Conservation (phyloP, 305 asterid species). For the Solanum hybrid region DNA sequence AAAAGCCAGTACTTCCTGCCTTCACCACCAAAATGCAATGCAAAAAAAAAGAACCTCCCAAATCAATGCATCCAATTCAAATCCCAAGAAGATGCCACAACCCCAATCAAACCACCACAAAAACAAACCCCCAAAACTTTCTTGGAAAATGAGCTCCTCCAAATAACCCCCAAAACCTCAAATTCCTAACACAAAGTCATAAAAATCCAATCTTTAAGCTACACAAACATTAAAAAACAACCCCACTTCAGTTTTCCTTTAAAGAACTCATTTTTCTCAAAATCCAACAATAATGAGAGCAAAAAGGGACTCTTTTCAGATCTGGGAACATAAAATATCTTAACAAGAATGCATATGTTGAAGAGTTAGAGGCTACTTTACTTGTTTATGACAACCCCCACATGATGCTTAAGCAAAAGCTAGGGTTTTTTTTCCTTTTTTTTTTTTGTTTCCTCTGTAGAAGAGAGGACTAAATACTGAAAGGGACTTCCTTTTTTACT, state of each 20-base stretch:
- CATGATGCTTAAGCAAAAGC: constrained; percentile 17
- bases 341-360: constrained; percentile 16
- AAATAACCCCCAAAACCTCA: neutral
- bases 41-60: constrained; percentile 2
- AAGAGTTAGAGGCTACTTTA: constrained; percentile 12
- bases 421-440: constrained; percentile 36
- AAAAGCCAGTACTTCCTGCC: neutral
- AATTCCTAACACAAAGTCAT: constrained; percentile 2
- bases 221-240: neutral
- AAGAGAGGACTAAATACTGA: constrained; percentile 11
- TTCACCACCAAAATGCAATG: neutral
- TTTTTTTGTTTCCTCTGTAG: neutral
- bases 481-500: constrained; percentile 11
- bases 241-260: constrained; percentile 7
- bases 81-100: constrained; percentile 1
- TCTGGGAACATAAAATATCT: constrained; percentile 15
- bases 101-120: constrained; percentile 1
- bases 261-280: constrained; percentile 4
- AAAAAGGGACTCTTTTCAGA: constrained; percentile 19
- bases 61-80: neutral
- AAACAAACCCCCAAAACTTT: constrained; percentile 13
- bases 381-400: constrained; percentile 7
- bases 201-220: constrained; percentile 5
- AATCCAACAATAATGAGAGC: constrained; percentile 17
- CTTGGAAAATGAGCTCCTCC: constrained; percentile 13